A percentile compares a stretch with the other conserved stretches of the same genome.
Evolutionary conservation across 1,284 basidiomycete species (phyloP).

Genomic region (Apiotrichum akiyoshidainum): DNA sequence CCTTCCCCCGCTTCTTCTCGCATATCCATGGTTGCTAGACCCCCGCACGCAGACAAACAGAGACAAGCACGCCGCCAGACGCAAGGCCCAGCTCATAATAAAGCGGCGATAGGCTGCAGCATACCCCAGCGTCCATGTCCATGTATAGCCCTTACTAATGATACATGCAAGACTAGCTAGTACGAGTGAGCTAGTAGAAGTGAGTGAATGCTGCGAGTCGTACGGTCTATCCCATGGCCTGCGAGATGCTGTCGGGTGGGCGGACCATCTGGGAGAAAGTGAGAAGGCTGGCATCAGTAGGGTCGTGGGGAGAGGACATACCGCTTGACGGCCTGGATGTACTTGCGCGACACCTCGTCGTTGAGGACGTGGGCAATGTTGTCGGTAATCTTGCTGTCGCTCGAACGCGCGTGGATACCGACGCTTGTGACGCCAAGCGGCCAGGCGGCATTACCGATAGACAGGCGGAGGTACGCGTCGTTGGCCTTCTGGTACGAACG

Average conservation of each 20-base stretch:
- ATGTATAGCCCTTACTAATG: slow-evolving; percentile 7
- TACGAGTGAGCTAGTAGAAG: neutral
- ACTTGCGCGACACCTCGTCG: slow-evolving; percentile 97
- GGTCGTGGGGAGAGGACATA: slow-evolving; percentile 44
- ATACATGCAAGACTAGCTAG: slow-evolving; percentile 4
- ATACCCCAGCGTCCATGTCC: neutral
- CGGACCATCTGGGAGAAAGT: slow-evolving; percentile 94
- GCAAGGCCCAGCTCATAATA: too few species aligned
- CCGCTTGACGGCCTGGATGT: slow-evolving; percentile 97
- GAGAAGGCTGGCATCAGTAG: slow-evolving; percentile 61
- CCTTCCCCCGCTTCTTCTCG: too few species aligned
- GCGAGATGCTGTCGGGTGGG: slow-evolving; percentile 83
- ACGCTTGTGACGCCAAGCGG: slow-evolving; percentile 99
- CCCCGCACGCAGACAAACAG: too few species aligned
- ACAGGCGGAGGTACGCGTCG: slow-evolving; percentile 92
- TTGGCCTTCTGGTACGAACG: slow-evolving; percentile 93
- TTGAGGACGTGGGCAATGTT: slow-evolving; percentile 97
- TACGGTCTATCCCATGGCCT: slow-evolving; percentile 71
- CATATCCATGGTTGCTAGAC: too few species aligned
- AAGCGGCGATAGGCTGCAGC: too few species aligned
- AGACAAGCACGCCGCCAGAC: too few species aligned
- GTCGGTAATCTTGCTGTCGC: slow-evolving; percentile 93
- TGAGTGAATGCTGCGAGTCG: neutral
- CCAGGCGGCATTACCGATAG: slow-evolving; percentile 99
- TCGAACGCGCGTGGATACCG: slow-evolving; percentile 96